Conservation (phyloP, 805 yeast species). For the Huiozyma naganishii region DNA sequence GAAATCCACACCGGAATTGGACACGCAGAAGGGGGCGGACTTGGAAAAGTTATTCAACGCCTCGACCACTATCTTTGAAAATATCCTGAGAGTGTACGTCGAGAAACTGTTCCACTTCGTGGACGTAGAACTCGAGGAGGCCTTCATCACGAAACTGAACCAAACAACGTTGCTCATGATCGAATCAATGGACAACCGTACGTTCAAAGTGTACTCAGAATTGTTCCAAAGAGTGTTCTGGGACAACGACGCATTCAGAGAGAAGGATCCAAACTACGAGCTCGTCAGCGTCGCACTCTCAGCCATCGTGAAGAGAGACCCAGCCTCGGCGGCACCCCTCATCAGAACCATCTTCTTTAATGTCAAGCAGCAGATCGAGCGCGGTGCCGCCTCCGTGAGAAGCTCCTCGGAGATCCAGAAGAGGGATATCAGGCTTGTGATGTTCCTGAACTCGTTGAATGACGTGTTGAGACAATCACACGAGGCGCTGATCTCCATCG, state of each 20-base stretch:
- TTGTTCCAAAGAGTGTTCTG: constrained; percentile 32
- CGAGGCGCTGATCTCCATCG: constrained; percentile 33
- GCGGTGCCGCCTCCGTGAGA: constrained; percentile 74
- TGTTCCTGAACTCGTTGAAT: constrained; percentile 59
- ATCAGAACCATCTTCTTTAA: constrained; percentile 26
- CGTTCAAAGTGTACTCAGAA: constrained; percentile 38
- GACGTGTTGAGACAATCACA: constrained; percentile 66
- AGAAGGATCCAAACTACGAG: constrained; percentile 50
- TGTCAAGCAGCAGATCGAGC: constrained; percentile 56
- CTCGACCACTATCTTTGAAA: constrained; percentile 60
- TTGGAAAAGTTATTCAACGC: constrained; percentile 54
- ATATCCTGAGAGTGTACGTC: constrained; percentile 44
- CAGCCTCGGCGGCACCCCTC: constrained; percentile 14
- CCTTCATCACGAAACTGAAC: constrained; percentile 31
- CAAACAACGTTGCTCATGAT: constrained; percentile 38
- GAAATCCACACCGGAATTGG: constrained; percentile 36
- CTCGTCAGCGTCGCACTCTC: constrained; percentile 66
- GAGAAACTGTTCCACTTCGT: constrained; percentile 54
- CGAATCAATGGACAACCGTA: constrained; percentile 51
- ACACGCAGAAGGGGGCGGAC: constrained; percentile 25
- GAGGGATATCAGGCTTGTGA: constrained; percentile 63
- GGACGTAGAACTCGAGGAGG: constrained; percentile 39
- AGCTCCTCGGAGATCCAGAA: constrained; percentile 56
- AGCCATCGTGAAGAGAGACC: constrained; percentile 53
- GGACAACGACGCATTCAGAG: constrained; percentile 42